phyloP scores from a whole-genome alignment of 73 alveolate genomes.

The Stentor roeselii region DNA sequence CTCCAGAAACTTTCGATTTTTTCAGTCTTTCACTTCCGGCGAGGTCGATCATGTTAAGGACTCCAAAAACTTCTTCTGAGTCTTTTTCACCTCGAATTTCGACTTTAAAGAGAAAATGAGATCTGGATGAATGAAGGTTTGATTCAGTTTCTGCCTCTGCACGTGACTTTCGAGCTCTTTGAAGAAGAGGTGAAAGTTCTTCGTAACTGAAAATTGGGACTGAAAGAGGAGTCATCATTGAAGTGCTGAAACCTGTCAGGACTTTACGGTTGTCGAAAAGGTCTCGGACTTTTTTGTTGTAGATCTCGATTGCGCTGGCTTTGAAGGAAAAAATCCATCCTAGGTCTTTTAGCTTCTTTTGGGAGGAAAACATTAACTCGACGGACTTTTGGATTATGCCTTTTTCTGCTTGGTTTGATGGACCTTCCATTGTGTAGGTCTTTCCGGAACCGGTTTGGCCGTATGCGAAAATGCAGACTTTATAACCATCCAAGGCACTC shows the following conservation, averaged over 20 bases:
- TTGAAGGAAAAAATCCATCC: slow-evolving; percentile 32
- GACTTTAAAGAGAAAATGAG: slow-evolving; percentile 74
- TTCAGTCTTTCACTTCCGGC: slow-evolving; percentile 96
- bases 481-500: slow-evolving; percentile 87
- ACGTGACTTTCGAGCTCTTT: slow-evolving; percentile 65
- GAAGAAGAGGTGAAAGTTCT: slow-evolving; percentile 34
- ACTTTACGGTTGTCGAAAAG: slow-evolving; percentile 27
- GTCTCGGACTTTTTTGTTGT: slow-evolving; percentile 42
- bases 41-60: slow-evolving; percentile 86
- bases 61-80: slow-evolving; percentile 52
- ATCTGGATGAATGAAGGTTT: slow-evolving; percentile 76
- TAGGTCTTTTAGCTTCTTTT: slow-evolving; percentile 26
- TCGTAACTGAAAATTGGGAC: not conserved
- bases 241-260: not conserved
- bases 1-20: slow-evolving; percentile 71
- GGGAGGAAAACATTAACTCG: slow-evolving; percentile 61
- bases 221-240: slow-evolving; percentile 37
- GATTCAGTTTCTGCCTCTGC: slow-evolving; percentile 70
- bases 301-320: slow-evolving; percentile 42
- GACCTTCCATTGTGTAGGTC: slow-evolving; percentile 95
- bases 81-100: slow-evolving; percentile 48
- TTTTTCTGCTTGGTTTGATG: slow-evolving; percentile 18
- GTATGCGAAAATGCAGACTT: slow-evolving; percentile 98
- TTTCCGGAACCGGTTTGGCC: slow-evolving; percentile 99
- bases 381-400: slow-evolving; percentile 93